phyloP scores from a whole-genome alignment of 2,329 filamentous ascomycete genomes.

The Verticillium nonalfalfae region DNA sequence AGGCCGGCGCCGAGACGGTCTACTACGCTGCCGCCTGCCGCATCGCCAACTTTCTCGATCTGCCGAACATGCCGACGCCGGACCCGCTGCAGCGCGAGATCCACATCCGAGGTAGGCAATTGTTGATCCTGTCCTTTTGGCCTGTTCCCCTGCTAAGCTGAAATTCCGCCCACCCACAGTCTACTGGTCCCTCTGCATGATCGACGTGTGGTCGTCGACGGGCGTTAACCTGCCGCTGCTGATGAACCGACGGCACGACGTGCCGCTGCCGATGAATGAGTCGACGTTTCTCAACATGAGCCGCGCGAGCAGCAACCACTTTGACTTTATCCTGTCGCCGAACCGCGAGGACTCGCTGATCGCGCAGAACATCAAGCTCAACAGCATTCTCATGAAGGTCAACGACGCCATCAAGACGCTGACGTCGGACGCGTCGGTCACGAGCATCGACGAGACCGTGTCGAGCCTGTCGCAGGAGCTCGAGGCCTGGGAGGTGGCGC shows the following conservation, averaged over 20 bases:
- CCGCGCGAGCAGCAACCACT: slow-evolving; percentile 12
- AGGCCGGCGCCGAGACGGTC: slow-evolving; percentile 27
- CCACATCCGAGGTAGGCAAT: slow-evolving; percentile 19
- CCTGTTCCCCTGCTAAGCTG: no score
- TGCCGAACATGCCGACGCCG: slow-evolving; percentile 21
- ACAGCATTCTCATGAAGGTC: slow-evolving; percentile 28
- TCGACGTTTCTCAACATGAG: slow-evolving; percentile 20
- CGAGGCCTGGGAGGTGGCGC: slow-evolving; percentile 24
- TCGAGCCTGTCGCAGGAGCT: slow-evolving; percentile 22
- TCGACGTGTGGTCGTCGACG: slow-evolving; percentile 16
- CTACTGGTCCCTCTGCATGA: slow-evolving; percentile 16
- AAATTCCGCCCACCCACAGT: slow-evolving; percentile 1
- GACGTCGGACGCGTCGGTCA: slow-evolving; percentile 8
- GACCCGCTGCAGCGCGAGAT: slow-evolving; percentile 25
- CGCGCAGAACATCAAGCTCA: slow-evolving; percentile 18
- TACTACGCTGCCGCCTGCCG: slow-evolving; percentile 29
- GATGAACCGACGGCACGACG: slow-evolving; percentile 13
- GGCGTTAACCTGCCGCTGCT: slow-evolving; percentile 14
- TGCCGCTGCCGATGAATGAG: slow-evolving; percentile 29
- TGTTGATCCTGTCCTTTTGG: no score
- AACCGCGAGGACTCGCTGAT: slow-evolving; percentile 13
- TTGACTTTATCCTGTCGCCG: slow-evolving; percentile 12
- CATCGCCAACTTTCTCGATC: slow-evolving; percentile 26
- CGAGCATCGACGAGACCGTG: slow-evolving; percentile 22
- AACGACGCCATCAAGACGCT: slow-evolving; percentile 22